A percentile compares a stretch with the other conserved stretches of the same genome.
Evolutionary conservation across 495 filamentous ascomycete species (phyloP).

Genomic region (Talaromyces trachyspermus): DNA sequence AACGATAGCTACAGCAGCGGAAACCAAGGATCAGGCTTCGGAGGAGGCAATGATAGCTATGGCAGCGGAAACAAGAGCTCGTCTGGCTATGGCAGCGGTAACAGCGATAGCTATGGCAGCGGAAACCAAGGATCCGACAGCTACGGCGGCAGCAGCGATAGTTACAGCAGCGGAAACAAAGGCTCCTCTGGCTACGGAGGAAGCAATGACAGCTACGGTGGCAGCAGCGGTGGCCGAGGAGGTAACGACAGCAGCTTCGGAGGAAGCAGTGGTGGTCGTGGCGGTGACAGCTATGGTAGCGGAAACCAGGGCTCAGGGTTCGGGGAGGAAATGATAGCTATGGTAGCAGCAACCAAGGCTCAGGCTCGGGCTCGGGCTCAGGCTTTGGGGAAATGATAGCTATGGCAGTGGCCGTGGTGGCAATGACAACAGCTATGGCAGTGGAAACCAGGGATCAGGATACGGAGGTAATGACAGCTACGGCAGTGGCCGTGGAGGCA

Average conservation of each 20-base stretch:
- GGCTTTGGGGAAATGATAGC: too few species aligned
- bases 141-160: too few species aligned
- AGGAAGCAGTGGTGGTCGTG: neutral
- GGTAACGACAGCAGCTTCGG: neutral
- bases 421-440: too few species aligned
- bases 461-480: too few species aligned
- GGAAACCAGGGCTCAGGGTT: too few species aligned
- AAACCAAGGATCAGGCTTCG: neutral
- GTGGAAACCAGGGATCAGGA: too few species aligned
- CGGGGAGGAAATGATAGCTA: too few species aligned
- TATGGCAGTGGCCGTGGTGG: neutral
- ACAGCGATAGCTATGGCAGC: neutral
- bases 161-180: neutral
- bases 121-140: neutral
- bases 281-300: neutral
- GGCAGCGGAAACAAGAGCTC: neutral
- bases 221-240: neutral
- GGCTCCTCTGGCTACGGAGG: neutral
- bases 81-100: neutral
- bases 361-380: too few species aligned
- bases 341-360: neutral
- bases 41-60: neutral
- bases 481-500: neutral
- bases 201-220: neutral
- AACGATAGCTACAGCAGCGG: neutral